A percentile compares a stretch with the other conserved stretches of the same genome.
Conservation (phyloP, 129 eudicot species). For the Lonicera japonica region DNA sequence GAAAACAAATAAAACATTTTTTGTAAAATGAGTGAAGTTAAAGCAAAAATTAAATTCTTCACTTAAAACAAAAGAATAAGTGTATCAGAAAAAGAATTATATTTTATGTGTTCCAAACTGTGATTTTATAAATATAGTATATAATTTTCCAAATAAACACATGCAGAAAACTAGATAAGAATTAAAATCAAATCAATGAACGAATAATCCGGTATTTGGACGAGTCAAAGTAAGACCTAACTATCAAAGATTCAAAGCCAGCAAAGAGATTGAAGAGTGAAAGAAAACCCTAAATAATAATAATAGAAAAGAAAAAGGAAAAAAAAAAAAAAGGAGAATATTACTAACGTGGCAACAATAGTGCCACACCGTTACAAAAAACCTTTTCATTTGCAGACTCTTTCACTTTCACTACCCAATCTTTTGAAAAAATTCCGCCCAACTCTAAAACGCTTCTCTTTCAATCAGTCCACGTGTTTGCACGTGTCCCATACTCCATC, state of each 20-base stretch:
- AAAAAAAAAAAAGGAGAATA: neutral
- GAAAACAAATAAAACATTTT: too few relatives aligned
- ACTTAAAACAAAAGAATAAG: too few relatives aligned
- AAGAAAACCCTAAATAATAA: constrained; percentile 31
- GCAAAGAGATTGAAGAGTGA: constrained; percentile 35
- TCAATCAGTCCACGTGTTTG: constrained; percentile 18
- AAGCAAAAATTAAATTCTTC: too few relatives aligned
- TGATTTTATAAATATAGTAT: too few relatives aligned
- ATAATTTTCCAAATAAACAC: constrained; percentile 5
- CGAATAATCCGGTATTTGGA: neutral
- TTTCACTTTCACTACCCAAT: constrained; percentile 9
- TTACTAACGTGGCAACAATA: constrained; percentile 15
- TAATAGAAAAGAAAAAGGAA: neutral
- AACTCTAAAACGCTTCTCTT: constrained; percentile 19
- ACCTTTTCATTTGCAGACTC: too few relatives aligned
- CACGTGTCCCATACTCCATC: constrained; percentile 17
- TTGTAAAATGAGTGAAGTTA: too few relatives aligned
- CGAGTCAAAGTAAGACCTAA: constrained; percentile 5
- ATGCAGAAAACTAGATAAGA: constrained; percentile 11
- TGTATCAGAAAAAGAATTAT: too few relatives aligned
- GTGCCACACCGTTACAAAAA: neutral
- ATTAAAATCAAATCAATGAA: neutral
- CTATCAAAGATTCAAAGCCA: neutral
- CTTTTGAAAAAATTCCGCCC: constrained; percentile 24
- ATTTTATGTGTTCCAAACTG: too few relatives aligned